Evolutionary conservation across 2,329 filamentous ascomycete genomes (phyloP).

Genomic region (Aureobasidium mangrovei): DNA sequence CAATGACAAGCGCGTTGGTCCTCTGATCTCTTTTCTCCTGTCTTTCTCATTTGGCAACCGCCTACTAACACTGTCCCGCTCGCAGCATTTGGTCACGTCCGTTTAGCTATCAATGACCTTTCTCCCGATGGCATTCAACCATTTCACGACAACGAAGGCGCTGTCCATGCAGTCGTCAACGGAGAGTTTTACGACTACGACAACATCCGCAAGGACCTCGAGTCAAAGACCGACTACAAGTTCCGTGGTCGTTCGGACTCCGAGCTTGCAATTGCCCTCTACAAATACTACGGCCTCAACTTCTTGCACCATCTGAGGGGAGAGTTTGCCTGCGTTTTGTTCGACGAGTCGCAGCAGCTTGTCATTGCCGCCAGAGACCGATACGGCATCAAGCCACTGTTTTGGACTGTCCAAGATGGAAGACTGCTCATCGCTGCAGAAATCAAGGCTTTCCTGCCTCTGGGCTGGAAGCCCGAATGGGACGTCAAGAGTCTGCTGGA

Average conservation of each 20-base stretch:
- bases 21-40: slow-evolving; percentile 15
- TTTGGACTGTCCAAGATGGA: slow-evolving; percentile 37
- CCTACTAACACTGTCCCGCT: slow-evolving; percentile 12
- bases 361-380: slow-evolving; percentile 46
- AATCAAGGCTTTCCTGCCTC: slow-evolving; percentile 44
- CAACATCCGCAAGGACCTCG: slow-evolving; percentile 32
- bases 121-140: slow-evolving; percentile 41
- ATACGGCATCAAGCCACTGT: slow-evolving; percentile 50
- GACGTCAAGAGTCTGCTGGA: slow-evolving; percentile 40
- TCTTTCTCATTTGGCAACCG: slow-evolving; percentile 8
- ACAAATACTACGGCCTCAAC: slow-evolving; percentile 40
- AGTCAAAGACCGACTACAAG: slow-evolving; percentile 30
- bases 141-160: slow-evolving; percentile 26
- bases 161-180: slow-evolving; percentile 49
- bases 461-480: slow-evolving; percentile 47
- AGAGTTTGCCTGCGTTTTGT: slow-evolving; percentile 47
- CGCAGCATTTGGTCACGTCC: slow-evolving; percentile 41
- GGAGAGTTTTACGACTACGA: slow-evolving; percentile 52
- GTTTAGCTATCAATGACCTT: slow-evolving; percentile 48
- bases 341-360: slow-evolving; percentile 35
- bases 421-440: slow-evolving; percentile 44
- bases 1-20: slow-evolving; percentile 35
- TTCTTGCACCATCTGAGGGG: slow-evolving; percentile 43
- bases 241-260: slow-evolving; percentile 43
- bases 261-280: slow-evolving; percentile 47